Evolutionary conservation across 192 early-diverging fungal genomes (phyloP), one percentile per base, ranked within the genome.

Genomic region (Diversispora epigaea): DNA sequence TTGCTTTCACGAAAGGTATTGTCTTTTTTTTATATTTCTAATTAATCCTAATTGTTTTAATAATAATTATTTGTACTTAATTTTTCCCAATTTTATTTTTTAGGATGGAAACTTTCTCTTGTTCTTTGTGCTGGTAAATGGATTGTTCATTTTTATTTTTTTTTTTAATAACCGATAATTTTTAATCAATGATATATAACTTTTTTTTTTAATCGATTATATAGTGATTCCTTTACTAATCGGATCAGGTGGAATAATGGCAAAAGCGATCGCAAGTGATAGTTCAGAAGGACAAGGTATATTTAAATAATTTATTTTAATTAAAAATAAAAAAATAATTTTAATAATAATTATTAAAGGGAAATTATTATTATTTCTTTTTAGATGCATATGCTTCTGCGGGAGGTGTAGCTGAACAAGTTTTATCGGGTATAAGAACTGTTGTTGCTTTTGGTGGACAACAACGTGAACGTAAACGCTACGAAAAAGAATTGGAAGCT

Each of bases 361-460:
- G n/a, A 14, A 22, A 44, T 19, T 39, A 63, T 63, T 63, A 14
- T 49, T 45, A 47, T 46, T 50, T 14, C 49, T 15, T 52, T 66
- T 66, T 47, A 77, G 83, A 86, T 65, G 85, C 91, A 14, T 96
- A 96, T 77, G 93, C 91, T 6, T 86, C 80, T 43, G 96, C 96
- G 0, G 95, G 94, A 45, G 88, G 87, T n/a, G 88, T 99, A 40
- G 97, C 94, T 3, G 90, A 94, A 81, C 92, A 99, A 79, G 94
- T 90, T 0, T 79, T 99, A 21, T 83, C 89, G 19, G 86, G 89
- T 41, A 93, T 98, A 62, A 86, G 93, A 57, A 99, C 96, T 3
- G 94, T 99, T n/a, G 86, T 87, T 55, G 86, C 96, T 10, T 98
- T 98, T 82, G 89, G 89, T 56, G 90, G 88, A 4, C 86, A 96